Conservation (phyloP, 2,329 filamentous ascomycete species). For the Fusarium nurragi region DNA sequence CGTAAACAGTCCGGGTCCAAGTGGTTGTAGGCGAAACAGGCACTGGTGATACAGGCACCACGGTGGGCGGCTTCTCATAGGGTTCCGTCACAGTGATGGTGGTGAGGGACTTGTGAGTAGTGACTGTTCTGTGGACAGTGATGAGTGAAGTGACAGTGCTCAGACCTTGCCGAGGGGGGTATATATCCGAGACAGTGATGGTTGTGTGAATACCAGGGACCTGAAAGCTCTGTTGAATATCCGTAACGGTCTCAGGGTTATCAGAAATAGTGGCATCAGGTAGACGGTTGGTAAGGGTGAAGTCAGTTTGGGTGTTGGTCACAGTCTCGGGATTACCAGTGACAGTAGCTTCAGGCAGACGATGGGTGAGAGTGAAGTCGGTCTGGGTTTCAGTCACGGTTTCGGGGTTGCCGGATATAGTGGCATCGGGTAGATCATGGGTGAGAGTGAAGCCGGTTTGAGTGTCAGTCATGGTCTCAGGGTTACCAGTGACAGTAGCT, state of each 20-base stretch:
- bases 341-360: slow-evolving; percentile 40
- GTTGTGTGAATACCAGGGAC: slow-evolving; percentile 35
- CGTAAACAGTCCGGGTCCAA: slow-evolving; percentile 47
- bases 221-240: slow-evolving; percentile 35
- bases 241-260: slow-evolving; percentile 45
- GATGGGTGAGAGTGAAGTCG: slow-evolving; percentile 33
- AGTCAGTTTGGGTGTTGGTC: slow-evolving; percentile 43
- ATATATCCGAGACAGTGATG: slow-evolving; percentile 48
- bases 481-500: slow-evolving; percentile 43
- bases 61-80: not conserved
- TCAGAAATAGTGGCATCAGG: slow-evolving; percentile 41
- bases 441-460: slow-evolving; percentile 45
- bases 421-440: slow-evolving; percentile 47
- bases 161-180: slow-evolving; percentile 22
- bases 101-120: slow-evolving; percentile 34
- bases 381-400: slow-evolving; percentile 45
- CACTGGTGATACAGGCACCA: not conserved
- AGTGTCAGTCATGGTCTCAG: slow-evolving; percentile 48
- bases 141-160: slow-evolving; percentile 43
- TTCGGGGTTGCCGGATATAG: slow-evolving; percentile 45
- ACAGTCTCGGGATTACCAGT: slow-evolving; percentile 40
- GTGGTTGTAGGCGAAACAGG: slow-evolving; percentile 40
- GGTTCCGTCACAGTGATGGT: slow-evolving; percentile 40
- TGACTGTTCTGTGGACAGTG: slow-evolving; percentile 43
- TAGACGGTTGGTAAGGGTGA: slow-evolving; percentile 33